phyloP scores from a whole-genome alignment of 179 eudicot species.

The Amaranthus tricolor region DNA sequence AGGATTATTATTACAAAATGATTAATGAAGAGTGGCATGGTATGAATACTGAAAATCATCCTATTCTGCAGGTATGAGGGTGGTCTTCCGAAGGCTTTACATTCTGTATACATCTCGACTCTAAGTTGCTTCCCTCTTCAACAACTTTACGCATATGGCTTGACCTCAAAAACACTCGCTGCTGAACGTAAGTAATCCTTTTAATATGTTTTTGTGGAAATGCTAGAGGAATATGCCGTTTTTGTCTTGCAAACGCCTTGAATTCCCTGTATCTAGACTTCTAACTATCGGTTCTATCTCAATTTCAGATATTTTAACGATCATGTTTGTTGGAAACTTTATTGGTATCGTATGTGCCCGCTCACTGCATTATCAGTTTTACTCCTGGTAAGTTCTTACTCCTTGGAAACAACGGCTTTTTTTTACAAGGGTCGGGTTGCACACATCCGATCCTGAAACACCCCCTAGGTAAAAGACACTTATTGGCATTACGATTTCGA shows the following conservation, averaged over 20 bases:
- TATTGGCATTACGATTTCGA: too few species aligned
- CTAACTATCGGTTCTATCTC: constrained; percentile 18
- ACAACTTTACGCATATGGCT: constrained; percentile 29
- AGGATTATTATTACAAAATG: neutral
- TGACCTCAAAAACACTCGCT: constrained; percentile 40
- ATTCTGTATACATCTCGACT: constrained; percentile 35
- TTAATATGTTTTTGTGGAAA: neutral
- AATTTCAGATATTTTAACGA: constrained; percentile 73
- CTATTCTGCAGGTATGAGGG: constrained; percentile 73
- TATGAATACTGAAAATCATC: neutral
- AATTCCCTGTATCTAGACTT: neutral
- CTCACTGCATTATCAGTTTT: constrained; percentile 92
- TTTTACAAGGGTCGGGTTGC: too few species aligned
- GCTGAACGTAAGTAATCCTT: constrained; percentile 55
- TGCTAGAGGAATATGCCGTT: neutral
- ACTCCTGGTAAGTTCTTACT: constrained; percentile 69
- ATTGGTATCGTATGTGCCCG: constrained; percentile 88
- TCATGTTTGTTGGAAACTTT: constrained; percentile 89
- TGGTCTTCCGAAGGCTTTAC: constrained; percentile 56
- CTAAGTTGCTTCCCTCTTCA: constrained; percentile 38
- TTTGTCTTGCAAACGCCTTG: neutral
- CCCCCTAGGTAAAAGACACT: too few species aligned
- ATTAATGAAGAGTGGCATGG: neutral
- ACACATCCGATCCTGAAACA: too few species aligned
- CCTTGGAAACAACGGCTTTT: too few species aligned